phyloP scores from a whole-genome alignment of 768 basidiomycete genomes.

The Dioszegia aurantiaca region DNA sequence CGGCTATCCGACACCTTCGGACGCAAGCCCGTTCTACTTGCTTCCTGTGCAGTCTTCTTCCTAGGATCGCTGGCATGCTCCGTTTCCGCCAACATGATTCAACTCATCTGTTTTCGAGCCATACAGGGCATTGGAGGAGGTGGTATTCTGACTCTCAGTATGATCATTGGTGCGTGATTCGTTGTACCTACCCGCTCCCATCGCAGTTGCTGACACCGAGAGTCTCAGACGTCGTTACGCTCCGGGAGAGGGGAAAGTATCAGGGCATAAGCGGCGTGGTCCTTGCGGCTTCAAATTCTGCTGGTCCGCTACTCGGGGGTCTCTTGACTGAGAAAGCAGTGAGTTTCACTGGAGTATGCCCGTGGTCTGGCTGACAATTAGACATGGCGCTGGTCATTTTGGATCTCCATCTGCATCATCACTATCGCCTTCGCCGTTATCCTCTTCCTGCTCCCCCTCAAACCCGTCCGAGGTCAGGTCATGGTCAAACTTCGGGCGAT shows the following conservation, averaged over 20 bases:
- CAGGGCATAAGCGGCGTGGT: slow-evolving; percentile 69
- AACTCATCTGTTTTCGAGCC: slow-evolving; percentile 68
- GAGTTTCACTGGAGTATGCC: not conserved
- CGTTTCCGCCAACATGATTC: slow-evolving; percentile 60
- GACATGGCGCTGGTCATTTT: slow-evolving; percentile 45
- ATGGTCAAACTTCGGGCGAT: slow-evolving; percentile 64
- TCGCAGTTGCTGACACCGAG: not conserved
- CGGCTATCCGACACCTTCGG: slow-evolving; percentile 54
- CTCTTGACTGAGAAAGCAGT: slow-evolving; percentile 41
- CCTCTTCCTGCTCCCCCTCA: slow-evolving; percentile 65
- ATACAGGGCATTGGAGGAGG: slow-evolving; percentile 70
- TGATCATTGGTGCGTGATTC: slow-evolving; percentile 60
- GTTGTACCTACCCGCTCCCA: not conserved
- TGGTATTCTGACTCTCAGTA: slow-evolving; percentile 66
- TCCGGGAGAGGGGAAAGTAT: slow-evolving; percentile 66
- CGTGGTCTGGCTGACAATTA: not conserved
- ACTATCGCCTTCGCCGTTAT: slow-evolving; percentile 60
- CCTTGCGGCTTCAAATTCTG: slow-evolving; percentile 62
- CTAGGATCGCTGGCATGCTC: slow-evolving; percentile 67
- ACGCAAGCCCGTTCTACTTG: slow-evolving; percentile 61
- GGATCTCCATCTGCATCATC: slow-evolving; percentile 67
- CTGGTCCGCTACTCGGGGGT: slow-evolving; percentile 70
- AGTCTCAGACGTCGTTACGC: slow-evolving; percentile 65
- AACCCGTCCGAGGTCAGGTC: slow-evolving; percentile 64
- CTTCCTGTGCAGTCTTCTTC: slow-evolving; percentile 65